Evolutionary conservation across 768 basidiomycete species (phyloP), one percentile per base, ranked within the genome.

Genomic region (Termitomyces sp.): DNA sequence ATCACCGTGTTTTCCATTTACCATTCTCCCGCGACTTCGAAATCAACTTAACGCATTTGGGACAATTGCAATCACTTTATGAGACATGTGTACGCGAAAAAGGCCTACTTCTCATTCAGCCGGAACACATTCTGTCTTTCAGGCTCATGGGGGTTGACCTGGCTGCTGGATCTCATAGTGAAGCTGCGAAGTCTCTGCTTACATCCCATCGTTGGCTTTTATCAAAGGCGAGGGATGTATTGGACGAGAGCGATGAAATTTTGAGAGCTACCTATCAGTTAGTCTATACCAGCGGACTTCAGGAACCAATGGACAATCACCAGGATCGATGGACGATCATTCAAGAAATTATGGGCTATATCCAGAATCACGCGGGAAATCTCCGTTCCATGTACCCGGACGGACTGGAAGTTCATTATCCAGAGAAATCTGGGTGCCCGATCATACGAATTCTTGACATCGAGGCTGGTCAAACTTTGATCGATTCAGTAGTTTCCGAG

Each of bases 51-150:
- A 22, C 60, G 1, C 58, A 66, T 46, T 58, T 68, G 6, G n/a
- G 45, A 2, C 46, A 47, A 10, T 67, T 81, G 11, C 60, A 54
- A 9, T 24, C 48, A 5, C 43, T 82, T 5, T 70, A 75, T 59
- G 54, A 64, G 24, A 67, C 71, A 41, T 83, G 82, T 51, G 67
- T 66, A 58, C 52, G 51, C 0, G 62, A 63, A n/a, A 64, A 68
- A 8, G 81, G 81, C 0, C 59, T 83, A 17, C 61, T 81, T 12
- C 66, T 83, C 0, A 57, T 68, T 10, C 82, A 83, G 45, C 82
- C 81, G 0, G 81, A 83, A 45, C 78, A 83, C 28, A 66, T 80
- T 15, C 67, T 83, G 2, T 83, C 82, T 0, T 76, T 78, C 55
- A 71, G 73, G 58, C 67, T 83, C n/a, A 73, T 77, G 70, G 71